phyloP scores from a whole-genome alignment of 345 rosid genomes.

The Eucalyptus curtisii region DNA sequence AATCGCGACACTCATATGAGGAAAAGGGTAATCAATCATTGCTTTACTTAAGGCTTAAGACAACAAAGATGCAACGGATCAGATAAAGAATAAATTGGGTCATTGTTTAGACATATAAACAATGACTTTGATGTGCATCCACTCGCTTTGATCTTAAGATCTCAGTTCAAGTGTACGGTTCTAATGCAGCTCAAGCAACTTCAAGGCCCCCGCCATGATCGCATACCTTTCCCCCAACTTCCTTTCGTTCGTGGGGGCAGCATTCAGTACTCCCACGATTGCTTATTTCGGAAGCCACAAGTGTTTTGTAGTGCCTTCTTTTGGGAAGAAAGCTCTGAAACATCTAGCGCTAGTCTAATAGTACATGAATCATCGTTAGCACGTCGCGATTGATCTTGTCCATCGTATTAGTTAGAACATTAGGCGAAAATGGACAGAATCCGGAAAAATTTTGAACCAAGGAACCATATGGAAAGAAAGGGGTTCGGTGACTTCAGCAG shows the following conservation, averaged over 20 bases:
- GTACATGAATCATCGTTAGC: neutral
- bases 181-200: neutral
- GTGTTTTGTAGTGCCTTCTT: neutral
- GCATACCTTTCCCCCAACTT: neutral
- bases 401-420: neutral
- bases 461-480: neutral
- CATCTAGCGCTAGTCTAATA: neutral
- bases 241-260: neutral
- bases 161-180: neutral
- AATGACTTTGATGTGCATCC: neutral
- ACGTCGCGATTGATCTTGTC: neutral
- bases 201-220: neutral
- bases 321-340: neutral
- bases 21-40: neutral
- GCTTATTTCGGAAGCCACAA: neutral
- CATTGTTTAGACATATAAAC: neutral
- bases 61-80: neutral
- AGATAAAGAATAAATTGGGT: neutral
- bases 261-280: neutral
- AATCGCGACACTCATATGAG: neutral
- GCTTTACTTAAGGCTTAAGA: neutral
- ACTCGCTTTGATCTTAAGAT: neutral
- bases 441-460: neutral
- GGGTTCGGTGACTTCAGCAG: neutral
- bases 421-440: neutral